phyloP scores from a whole-genome alignment of 257 asterid genomes.

The Leonotis leonurus region DNA sequence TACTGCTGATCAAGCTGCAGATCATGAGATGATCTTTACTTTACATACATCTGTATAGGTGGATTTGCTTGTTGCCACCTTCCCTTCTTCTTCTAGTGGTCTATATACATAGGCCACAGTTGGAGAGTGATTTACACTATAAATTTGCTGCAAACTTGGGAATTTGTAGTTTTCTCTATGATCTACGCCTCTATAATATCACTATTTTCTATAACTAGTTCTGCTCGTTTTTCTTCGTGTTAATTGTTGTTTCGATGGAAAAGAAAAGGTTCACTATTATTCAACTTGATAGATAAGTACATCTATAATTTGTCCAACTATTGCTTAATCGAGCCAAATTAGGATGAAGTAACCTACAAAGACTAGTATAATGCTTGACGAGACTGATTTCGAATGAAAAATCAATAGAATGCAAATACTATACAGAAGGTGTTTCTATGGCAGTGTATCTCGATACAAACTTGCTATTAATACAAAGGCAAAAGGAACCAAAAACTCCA shows the following conservation, averaged over 20 bases:
- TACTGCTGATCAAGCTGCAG: too few species aligned
- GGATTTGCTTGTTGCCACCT: background rate
- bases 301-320: background rate
- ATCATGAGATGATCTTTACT: too few species aligned
- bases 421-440: background rate
- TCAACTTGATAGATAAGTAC: background rate
- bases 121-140: conserved; percentile 17
- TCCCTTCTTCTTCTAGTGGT: background rate
- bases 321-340: background rate
- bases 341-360: background rate
- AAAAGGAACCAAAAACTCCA: conserved; percentile 2
- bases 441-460: background rate
- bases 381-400: too few species aligned
- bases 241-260: background rate
- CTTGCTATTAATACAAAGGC: background rate
- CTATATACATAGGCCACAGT: background rate
- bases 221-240: background rate
- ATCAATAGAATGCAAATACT: background rate
- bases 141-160: conserved; percentile 10
- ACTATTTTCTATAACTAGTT: background rate
- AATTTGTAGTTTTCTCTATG: conserved; percentile 1
- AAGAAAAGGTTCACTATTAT: background rate
- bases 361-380: too few species aligned
- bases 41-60: too few species aligned
- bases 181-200: conserved; percentile 7